Percentiles rank a stretch among this genome's conserved stretches.
These are phyloP conservation scores for Datisca glomerata DNA, from an alignment of 306 rosid genomes.

Conservation along the genomic window DNA sequence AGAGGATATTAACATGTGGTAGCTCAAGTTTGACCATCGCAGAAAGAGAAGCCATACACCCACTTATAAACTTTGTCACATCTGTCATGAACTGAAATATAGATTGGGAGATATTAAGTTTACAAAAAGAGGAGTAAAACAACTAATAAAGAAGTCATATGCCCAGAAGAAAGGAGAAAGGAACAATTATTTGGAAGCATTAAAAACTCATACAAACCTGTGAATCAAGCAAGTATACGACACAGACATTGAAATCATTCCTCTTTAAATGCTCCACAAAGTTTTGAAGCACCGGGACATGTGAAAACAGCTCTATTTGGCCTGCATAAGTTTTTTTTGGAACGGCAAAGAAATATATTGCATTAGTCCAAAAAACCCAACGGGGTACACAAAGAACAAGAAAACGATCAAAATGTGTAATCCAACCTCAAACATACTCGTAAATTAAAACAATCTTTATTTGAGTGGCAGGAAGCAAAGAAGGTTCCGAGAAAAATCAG, in stretches of 20 bases:
- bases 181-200: no score
- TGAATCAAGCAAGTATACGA: slow-evolving; percentile 82
- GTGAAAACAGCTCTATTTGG: slow-evolving; percentile 89
- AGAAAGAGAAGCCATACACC: slow-evolving; percentile 84
- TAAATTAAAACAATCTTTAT: no score
- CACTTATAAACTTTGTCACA: slow-evolving; percentile 90
- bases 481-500: no score
- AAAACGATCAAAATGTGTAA: no score
- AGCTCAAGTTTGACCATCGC: slow-evolving; percentile 86
- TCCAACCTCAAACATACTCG: no score
- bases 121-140: neutral
- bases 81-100: slow-evolving; percentile 65
- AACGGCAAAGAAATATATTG: no score
- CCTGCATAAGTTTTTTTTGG: slow-evolving; percentile 45
- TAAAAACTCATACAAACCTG: slow-evolving; percentile 40
- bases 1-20: slow-evolving; percentile 87
- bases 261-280: slow-evolving; percentile 80
- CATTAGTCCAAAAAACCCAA: no score
- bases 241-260: slow-evolving; percentile 72
- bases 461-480: no score
- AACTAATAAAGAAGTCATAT: neutral
- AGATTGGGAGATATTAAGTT: slow-evolving; percentile 2
- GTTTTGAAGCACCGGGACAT: slow-evolving; percentile 70
- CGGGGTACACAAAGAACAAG: no score
- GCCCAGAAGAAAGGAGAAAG: neutral